Percentiles rank a stretch among this genome's conserved stretches.
These are phyloP conservation scores for Neocatenulostroma microsporum DNA, from an alignment of 2,329 filamentous ascomycete genomes.

Conservation along the genomic window DNA sequence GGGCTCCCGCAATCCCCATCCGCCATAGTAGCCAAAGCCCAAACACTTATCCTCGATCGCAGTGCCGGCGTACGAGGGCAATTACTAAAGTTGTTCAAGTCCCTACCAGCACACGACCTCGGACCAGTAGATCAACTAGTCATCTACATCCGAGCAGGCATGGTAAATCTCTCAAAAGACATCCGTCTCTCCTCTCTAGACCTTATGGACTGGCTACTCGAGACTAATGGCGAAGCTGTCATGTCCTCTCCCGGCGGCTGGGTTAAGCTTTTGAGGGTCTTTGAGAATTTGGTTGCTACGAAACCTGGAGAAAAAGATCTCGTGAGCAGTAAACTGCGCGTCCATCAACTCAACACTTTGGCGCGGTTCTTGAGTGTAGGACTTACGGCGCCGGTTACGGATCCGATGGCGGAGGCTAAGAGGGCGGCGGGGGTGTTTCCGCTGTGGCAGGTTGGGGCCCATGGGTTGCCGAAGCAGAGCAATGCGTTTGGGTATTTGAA, in stretches of 20 bases:
- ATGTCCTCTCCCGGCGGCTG: conserved; percentile 84
- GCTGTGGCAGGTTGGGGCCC: conserved; percentile 38
- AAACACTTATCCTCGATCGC: conserved; percentile 75
- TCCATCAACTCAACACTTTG: conserved; percentile 57
- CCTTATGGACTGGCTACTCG: conserved; percentile 79
- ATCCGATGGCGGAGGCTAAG: conserved; percentile 15
- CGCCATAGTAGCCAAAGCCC: conserved; percentile 64
- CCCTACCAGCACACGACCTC: conserved; percentile 62
- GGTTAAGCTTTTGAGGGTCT: conserved; percentile 85
- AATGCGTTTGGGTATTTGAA: conserved; percentile 76
- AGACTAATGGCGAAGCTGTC: conserved; percentile 63
- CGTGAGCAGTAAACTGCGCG: conserved; percentile 55
- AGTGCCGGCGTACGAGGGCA: conserved; percentile 66
- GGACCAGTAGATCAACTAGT: conserved; percentile 58
- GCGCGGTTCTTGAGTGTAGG: conserved; percentile 56
- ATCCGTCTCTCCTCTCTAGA: conserved; percentile 73
- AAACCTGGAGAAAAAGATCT: conserved; percentile 22
- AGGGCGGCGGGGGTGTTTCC: conserved; percentile 32
- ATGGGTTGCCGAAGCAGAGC: conserved; percentile 43
- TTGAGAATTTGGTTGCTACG: conserved; percentile 66
- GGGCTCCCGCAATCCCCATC: conserved; percentile 64
- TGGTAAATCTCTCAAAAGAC: conserved; percentile 83
- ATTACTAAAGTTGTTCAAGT: conserved; percentile 67
- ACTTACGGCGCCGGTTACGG: conserved; percentile 33
- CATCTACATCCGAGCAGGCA: conserved; percentile 78